A percentile compares a stretch with the other conserved stretches of the same genome.
These are phyloP conservation scores for Trichoderma hamatum DNA, from an alignment of 2,329 filamentous ascomycete species.

Conservation along the genomic window DNA sequence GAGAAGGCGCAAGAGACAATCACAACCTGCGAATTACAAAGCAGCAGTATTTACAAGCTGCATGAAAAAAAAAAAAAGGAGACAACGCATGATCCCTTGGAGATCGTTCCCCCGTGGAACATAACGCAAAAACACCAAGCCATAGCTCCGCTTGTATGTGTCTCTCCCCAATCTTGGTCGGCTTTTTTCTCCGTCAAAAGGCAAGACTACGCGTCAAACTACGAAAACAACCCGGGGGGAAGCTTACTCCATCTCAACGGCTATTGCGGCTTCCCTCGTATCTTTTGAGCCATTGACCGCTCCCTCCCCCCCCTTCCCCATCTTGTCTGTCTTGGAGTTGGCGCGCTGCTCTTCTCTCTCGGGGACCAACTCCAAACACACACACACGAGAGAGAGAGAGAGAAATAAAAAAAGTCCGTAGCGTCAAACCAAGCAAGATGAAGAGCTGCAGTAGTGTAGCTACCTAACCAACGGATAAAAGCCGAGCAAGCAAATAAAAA, in stretches of 20 bases:
- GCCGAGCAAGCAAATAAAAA: background rate
- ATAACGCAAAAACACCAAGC: background rate
- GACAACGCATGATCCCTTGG: background rate
- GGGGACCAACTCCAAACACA: background rate
- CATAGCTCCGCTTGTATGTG: background rate
- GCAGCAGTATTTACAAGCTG: background rate
- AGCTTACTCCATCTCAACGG: background rate
- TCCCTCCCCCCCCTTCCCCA: no score
- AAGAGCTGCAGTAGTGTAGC: constrained; percentile 4
- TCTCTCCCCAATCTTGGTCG: background rate
- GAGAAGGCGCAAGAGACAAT: background rate
- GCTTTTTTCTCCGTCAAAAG: background rate
- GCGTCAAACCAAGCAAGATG: background rate
- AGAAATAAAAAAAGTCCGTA: background rate
- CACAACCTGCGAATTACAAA: background rate
- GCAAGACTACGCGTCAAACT: background rate
- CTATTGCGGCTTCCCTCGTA: constrained; percentile 1
- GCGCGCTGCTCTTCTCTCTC: no score
- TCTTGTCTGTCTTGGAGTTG: no score
- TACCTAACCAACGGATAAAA: background rate
- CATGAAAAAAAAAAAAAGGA: background rate
- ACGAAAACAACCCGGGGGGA: background rate
- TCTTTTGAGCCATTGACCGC: background rate
- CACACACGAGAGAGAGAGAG: no score
- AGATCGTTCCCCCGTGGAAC: background rate